These are phyloP conservation scores for Fraxinus nigra DNA, from an alignment of 305 asterid genomes.

Conservation along the genomic window DNA sequence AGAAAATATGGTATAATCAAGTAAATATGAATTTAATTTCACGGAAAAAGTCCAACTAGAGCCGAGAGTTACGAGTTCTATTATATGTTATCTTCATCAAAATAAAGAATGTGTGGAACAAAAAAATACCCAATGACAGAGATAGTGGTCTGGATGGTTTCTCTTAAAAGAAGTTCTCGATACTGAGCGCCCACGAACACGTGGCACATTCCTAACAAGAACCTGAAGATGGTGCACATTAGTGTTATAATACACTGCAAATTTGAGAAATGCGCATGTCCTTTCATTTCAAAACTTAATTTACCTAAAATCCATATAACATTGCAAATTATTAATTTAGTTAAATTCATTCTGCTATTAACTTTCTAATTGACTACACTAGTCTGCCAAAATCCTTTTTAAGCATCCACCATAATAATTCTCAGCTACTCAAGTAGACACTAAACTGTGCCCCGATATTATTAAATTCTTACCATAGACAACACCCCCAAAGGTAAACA, in stretches of 20 bases:
- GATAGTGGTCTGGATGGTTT: constrained; percentile 45
- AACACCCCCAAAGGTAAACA: too few species aligned
- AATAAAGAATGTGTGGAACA: not conserved
- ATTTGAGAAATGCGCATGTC: not conserved
- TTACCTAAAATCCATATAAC: too few species aligned
- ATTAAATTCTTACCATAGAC: too few species aligned
- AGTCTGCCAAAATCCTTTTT: too few species aligned
- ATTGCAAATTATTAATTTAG: too few species aligned
- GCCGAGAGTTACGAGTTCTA: not conserved
- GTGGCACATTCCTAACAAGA: too few species aligned
- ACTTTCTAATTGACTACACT: too few species aligned
- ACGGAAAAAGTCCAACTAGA: not conserved
- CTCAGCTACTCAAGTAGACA: too few species aligned
- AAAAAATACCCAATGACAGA: constrained; percentile 77
- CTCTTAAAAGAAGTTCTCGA: constrained; percentile 49
- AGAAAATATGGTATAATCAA: not conserved
- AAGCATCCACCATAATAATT: too few species aligned
- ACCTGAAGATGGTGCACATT: constrained; percentile 53
- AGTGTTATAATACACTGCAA: constrained; percentile 24
- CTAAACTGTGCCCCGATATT: too few species aligned
- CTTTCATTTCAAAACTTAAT: not conserved
- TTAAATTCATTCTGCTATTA: too few species aligned
- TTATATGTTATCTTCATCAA: not conserved
- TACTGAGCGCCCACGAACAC: too few species aligned
- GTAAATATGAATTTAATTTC: not conserved